Evolutionary conservation across 2,329 filamentous ascomycete genomes (phyloP).

Genomic region (Fusarium anguioides): DNA sequence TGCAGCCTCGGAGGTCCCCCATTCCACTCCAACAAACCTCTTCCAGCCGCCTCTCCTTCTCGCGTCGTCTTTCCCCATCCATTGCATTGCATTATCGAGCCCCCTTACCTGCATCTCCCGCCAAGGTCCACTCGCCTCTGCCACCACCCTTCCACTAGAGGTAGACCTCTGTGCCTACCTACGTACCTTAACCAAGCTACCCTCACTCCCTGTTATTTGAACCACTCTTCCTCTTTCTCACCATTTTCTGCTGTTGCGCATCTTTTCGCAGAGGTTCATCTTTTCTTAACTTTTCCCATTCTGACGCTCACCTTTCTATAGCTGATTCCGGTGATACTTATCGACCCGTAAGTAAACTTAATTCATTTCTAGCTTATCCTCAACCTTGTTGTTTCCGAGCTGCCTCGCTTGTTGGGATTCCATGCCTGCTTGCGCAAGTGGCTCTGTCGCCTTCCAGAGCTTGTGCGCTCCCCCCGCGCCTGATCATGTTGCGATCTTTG

Average conservation of each 20-base stretch:
- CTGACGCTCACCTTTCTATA: conserved; percentile 57
- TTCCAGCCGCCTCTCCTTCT: conserved; percentile 46
- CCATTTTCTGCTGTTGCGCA: conserved; percentile 41
- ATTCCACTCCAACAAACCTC: conserved; percentile 46
- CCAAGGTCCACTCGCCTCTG: conserved; percentile 57
- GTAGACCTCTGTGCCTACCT: conserved; percentile 38
- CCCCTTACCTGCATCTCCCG: conserved; percentile 60
- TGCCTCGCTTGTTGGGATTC: conserved; percentile 7
- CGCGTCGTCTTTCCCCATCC: conserved; percentile 48
- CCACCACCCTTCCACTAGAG: conserved; percentile 52
- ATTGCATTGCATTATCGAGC: conserved; percentile 49
- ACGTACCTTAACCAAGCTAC: conserved; percentile 43
- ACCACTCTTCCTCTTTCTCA: conserved; percentile 44
- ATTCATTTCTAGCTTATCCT: conserved; percentile 24
- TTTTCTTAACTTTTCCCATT: conserved; percentile 38
- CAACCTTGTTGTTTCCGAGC: conserved; percentile 17
- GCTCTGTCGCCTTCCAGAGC: conserved; percentile 21
- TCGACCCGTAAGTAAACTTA: conserved; percentile 64
- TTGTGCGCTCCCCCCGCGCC: conserved; percentile 40
- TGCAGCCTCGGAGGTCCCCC: conserved; percentile 49
- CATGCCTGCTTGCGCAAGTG: conserved; percentile 29
- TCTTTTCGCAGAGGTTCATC: conserved; percentile 41
- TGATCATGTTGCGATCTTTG: conserved; percentile 26
- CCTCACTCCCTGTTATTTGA: conserved; percentile 50
- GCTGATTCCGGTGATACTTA: conserved; percentile 71